Evolutionary conservation across 2,329 filamentous ascomycete genomes (phyloP).

Genomic region (Epichloe glyceriae): DNA sequence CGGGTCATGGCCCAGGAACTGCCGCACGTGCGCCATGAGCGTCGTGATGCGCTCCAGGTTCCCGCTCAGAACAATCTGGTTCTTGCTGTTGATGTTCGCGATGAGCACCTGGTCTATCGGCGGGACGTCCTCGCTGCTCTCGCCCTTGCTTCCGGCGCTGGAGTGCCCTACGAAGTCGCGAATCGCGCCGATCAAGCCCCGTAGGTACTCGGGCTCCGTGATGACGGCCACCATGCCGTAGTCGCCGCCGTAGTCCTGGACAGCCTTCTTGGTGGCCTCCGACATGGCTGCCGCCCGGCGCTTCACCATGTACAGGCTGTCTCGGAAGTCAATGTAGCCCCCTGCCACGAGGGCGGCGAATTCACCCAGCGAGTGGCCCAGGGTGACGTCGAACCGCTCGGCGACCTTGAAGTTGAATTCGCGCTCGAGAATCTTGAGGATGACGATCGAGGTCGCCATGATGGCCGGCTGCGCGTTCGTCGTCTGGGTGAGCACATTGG

Average conservation of each 20-base stretch:
- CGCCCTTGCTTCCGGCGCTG: constrained; percentile 50
- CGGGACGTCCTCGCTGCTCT: constrained; percentile 54
- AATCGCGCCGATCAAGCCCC: constrained; percentile 56
- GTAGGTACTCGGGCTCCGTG: constrained; percentile 68
- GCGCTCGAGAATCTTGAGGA: constrained; percentile 72
- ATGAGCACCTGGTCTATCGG: constrained; percentile 80
- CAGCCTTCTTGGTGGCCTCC: constrained; percentile 54
- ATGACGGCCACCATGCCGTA: constrained; percentile 93
- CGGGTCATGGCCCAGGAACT: constrained; percentile 86
- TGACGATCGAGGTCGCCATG: constrained; percentile 86
- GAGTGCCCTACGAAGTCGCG: constrained; percentile 65
- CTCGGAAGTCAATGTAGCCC: constrained; percentile 64
- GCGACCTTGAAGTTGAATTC: constrained; percentile 67
- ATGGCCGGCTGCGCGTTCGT: constrained; percentile 89
- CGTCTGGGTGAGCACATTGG: constrained; percentile 63
- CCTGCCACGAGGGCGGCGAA: constrained; percentile 83
- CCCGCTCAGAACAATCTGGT: constrained; percentile 88
- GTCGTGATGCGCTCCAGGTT: constrained; percentile 71
- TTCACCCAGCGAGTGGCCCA: constrained; percentile 86
- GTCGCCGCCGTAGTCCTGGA: constrained; percentile 57
- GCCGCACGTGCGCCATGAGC: constrained; percentile 70
- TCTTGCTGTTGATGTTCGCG: constrained; percentile 90
- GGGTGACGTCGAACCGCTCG: constrained; percentile 64
- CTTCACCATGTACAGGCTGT: constrained; percentile 66
- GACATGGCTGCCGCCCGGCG: constrained; percentile 74